Evolutionary conservation across 768 basidiomycete species (phyloP).

Genomic region (Trametes meyenii): DNA sequence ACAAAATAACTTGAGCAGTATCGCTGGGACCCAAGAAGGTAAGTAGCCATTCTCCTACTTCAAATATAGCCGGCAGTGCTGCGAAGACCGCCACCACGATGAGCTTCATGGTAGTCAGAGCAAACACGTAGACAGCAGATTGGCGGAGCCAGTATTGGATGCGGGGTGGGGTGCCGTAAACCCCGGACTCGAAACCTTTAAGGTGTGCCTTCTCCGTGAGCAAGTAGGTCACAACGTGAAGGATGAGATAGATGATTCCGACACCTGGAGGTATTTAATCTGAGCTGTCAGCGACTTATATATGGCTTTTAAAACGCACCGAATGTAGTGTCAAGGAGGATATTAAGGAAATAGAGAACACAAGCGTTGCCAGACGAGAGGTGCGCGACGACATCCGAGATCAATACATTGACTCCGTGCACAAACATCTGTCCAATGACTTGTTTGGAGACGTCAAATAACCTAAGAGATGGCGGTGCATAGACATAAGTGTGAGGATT

Average conservation of each 20-base stretch:
- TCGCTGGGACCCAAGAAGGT: slow-evolving; percentile 74
- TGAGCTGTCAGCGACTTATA: background rate
- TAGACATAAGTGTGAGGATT: background rate
- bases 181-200: slow-evolving; percentile 82
- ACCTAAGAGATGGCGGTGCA: slow-evolving; percentile 49
- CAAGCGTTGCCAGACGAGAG: slow-evolving; percentile 82
- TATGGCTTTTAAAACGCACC: slow-evolving; percentile 50
- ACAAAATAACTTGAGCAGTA: slow-evolving; percentile 80
- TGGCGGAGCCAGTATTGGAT: slow-evolving; percentile 74
- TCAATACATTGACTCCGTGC: slow-evolving; percentile 75
- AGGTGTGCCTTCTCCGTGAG: slow-evolving; percentile 65
- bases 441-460: slow-evolving; percentile 95
- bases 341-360: slow-evolving; percentile 89
- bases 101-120: slow-evolving; percentile 89
- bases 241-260: slow-evolving; percentile 73
- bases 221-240: slow-evolving; percentile 64
- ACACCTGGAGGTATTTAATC: slow-evolving; percentile 60
- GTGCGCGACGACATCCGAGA: slow-evolving; percentile 76
- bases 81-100: slow-evolving; percentile 78
- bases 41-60: slow-evolving; percentile 84
- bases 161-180: slow-evolving; percentile 87
- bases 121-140: slow-evolving; percentile 78
- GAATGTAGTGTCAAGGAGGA: slow-evolving; percentile 88
- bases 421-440: slow-evolving; percentile 84
- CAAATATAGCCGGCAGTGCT: slow-evolving; percentile 68